Conservation (phyloP, 148 eudicot species). For the Chenopodium berlandieri region DNA sequence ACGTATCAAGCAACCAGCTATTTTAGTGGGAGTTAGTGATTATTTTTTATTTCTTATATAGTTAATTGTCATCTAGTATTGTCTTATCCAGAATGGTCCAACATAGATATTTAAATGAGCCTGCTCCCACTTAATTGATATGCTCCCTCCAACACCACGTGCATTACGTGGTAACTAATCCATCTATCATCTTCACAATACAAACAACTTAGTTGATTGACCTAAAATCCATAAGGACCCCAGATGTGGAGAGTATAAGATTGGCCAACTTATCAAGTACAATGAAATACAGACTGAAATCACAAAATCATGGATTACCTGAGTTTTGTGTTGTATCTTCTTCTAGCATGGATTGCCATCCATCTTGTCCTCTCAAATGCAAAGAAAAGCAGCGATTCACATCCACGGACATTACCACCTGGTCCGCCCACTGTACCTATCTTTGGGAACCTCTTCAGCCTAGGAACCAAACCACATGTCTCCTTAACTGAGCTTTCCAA, state of each 20-base stretch:
- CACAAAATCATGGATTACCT: conserved; percentile 19
- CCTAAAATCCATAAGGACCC: background rate
- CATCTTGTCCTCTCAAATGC: conserved; percentile 7
- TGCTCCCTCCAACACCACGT: background rate
- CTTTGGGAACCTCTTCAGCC: conserved; percentile 41
- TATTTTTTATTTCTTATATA: background rate
- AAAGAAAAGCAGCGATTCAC: conserved; percentile 6
- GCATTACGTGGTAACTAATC: background rate
- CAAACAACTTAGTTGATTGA: background rate
- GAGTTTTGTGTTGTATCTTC: conserved; percentile 16
- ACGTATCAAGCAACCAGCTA: background rate
- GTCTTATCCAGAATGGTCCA: background rate
- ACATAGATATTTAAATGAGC: background rate
- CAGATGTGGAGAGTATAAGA: too few relatives aligned
- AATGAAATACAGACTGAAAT: background rate
- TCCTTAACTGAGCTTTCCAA: conserved; percentile 36
- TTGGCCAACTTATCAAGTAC: background rate
- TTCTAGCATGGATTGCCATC: conserved; percentile 22
- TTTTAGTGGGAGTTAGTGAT: background rate
- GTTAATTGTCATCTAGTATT: background rate
- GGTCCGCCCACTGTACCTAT: conserved; percentile 42
- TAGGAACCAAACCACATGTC: conserved; percentile 42
- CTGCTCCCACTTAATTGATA: background rate
- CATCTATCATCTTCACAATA: background rate
- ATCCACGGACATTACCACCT: conserved; percentile 34